phyloP scores from a whole-genome alignment of 2,329 filamentous ascomycete genomes.

The Diaporthe amygdali region DNA sequence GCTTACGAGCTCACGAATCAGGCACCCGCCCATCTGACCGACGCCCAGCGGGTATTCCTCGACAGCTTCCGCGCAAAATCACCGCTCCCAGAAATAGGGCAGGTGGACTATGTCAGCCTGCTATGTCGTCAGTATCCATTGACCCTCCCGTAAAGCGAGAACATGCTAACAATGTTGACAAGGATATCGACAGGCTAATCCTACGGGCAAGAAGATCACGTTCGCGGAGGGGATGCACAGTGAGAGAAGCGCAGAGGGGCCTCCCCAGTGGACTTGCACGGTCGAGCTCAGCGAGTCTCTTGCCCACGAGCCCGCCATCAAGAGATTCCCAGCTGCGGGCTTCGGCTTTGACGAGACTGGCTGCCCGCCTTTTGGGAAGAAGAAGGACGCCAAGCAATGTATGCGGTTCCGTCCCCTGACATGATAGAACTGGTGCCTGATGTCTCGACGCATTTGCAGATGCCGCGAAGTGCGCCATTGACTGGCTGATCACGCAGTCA shows the following conservation, averaged over 20 bases:
- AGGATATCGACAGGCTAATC: neutral
- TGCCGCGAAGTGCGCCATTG: conserved; percentile 53
- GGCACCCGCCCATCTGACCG: conserved; percentile 42
- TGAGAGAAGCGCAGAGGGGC: conserved; percentile 7
- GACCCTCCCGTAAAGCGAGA: neutral
- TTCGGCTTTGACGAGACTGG: conserved; percentile 23
- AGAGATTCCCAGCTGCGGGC: conserved; percentile 1
- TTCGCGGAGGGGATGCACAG: conserved; percentile 30
- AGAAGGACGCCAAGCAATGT: conserved; percentile 59
- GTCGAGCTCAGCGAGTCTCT: conserved; percentile 33
- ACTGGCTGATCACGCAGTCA: conserved; percentile 42
- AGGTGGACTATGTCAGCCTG: conserved; percentile 45
- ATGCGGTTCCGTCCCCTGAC: neutral
- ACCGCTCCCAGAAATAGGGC: conserved; percentile 33
- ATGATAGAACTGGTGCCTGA: neutral
- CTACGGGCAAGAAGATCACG: conserved; percentile 8
- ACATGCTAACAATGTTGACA: neutral
- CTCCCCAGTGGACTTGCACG: conserved; percentile 31
- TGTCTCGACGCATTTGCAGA: conserved; percentile 24
- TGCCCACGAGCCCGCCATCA: neutral
- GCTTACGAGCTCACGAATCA: conserved; percentile 36
- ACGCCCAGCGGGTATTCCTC: conserved; percentile 45
- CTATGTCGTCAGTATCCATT: conserved; percentile 39
- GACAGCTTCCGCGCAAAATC: conserved; percentile 33
- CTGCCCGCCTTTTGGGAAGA: conserved; percentile 46